Evolutionary conservation across 345 rosid genomes (phyloP).

Genomic region (Salix udensis): DNA sequence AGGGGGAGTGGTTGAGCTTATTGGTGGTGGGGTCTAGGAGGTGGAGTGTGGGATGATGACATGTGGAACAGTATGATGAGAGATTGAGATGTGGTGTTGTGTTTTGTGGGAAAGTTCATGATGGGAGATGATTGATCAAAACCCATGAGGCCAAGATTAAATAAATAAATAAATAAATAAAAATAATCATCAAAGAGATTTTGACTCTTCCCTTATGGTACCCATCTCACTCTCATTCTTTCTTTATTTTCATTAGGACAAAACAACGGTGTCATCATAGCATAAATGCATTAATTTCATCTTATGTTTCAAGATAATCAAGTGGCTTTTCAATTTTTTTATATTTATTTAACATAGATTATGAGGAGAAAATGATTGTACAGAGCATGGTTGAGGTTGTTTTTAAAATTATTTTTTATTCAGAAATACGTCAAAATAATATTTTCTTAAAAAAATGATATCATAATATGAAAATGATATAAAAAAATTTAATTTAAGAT

Average conservation of each 20-base stretch:
- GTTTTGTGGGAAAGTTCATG: background rate
- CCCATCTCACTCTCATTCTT: background rate
- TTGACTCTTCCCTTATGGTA: background rate
- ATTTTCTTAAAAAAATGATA: too few relatives aligned
- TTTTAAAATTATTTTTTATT: too few relatives aligned
- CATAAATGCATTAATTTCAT: too few relatives aligned
- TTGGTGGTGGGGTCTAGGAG: background rate
- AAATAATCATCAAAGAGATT: background rate
- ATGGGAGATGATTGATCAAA: background rate
- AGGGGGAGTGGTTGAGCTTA: background rate
- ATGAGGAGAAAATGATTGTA: too few relatives aligned
- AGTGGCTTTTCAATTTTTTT: too few relatives aligned
- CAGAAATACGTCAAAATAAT: too few relatives aligned
- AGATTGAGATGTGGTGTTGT: background rate
- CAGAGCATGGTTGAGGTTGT: fast-evolving
- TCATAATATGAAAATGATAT: too few relatives aligned
- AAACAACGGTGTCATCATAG: too few relatives aligned
- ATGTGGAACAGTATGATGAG: conserved; percentile 7
- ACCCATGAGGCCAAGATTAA: background rate
- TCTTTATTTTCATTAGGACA: background rate
- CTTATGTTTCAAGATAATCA: too few relatives aligned
- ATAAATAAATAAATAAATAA: too few relatives aligned
- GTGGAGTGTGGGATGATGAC: background rate
- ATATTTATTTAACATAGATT: too few relatives aligned
- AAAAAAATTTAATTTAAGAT: too few relatives aligned